phyloP scores from a whole-genome alignment of 768 basidiomycete genomes.

The Boletus eberwhitei region DNA sequence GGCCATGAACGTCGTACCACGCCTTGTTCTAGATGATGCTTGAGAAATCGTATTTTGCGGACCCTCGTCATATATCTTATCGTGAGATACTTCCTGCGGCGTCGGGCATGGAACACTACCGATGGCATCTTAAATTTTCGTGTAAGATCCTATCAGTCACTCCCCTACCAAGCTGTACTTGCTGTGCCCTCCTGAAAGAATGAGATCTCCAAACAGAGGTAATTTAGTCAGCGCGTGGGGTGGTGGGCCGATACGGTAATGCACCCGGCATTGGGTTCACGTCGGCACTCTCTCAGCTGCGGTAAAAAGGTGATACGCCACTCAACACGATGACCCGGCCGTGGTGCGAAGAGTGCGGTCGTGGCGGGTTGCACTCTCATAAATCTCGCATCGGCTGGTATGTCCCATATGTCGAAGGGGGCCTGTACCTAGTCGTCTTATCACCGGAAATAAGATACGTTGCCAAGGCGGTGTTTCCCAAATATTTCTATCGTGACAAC shows the following conservation, averaged over 20 bases:
- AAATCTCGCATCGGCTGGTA: neutral
- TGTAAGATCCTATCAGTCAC: slow-evolving; percentile 3
- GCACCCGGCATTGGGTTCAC: no score
- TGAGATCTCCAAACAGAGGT: no score
- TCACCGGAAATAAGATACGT: neutral
- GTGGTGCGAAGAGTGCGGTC: no score
- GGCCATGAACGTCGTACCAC: slow-evolving; percentile 96
- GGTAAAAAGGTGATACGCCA: no score
- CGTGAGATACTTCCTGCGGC: neutral
- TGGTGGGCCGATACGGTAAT: no score
- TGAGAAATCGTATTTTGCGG: slow-evolving; percentile 22
- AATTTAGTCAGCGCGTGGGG: no score
- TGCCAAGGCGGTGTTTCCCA: neutral
- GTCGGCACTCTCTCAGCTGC: no score
- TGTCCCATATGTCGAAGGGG: neutral
- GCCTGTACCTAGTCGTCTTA: neutral
- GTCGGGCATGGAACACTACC: slow-evolving; percentile 3
- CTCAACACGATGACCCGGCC: no score
- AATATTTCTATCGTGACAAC: neutral
- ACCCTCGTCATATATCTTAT: neutral
- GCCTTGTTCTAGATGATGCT: slow-evolving; percentile 82
- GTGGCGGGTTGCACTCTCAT: neutral
- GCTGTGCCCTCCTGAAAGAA: slow-evolving; percentile 5
- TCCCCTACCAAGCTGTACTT: slow-evolving; percentile 6
- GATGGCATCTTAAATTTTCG: neutral